Evolutionary conservation across 2,329 filamentous ascomycete genomes (phyloP).

Genomic region (Venturia pyrina): DNA sequence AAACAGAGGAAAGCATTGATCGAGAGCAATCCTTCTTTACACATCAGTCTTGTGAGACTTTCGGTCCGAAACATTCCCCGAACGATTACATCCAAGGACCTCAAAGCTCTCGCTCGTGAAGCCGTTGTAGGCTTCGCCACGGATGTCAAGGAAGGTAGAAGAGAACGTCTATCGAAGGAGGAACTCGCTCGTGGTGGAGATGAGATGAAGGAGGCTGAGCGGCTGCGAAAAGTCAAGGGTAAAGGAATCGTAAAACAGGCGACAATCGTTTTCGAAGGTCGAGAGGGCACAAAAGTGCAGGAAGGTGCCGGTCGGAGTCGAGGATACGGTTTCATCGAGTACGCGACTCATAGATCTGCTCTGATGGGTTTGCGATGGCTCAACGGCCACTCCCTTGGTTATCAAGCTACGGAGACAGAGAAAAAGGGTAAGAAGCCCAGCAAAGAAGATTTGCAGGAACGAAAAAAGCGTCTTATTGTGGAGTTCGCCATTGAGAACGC

Average conservation of each 20-base stretch:
- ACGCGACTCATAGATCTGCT: constrained; percentile 84
- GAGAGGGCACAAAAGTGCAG: constrained; percentile 71
- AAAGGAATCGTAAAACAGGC: constrained; percentile 86
- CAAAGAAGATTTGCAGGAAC: constrained; percentile 47
- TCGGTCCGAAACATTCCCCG: constrained; percentile 86
- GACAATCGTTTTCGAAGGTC: constrained; percentile 88
- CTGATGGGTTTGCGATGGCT: constrained; percentile 92
- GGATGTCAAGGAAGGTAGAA: constrained; percentile 70
- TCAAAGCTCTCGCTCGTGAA: constrained; percentile 83
- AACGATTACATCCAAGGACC: constrained; percentile 70
- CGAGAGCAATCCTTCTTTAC: constrained; percentile 79
- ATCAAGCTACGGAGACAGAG: constrained; percentile 37
- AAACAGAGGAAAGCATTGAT: constrained; percentile 85
- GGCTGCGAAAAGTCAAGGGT: constrained; percentile 66
- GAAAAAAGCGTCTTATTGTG: constrained; percentile 81
- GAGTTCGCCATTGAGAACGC: constrained; percentile 98
- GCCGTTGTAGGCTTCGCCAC: constrained; percentile 91
- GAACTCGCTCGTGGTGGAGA: constrained; percentile 72
- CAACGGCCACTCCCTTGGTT: constrained; percentile 61
- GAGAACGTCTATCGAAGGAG: constrained; percentile 77
- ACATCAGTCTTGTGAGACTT: constrained; percentile 80
- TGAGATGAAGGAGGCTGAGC: constrained; percentile 72
- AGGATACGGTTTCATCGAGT: constrained; percentile 97
- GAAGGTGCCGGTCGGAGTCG: constrained; percentile 72
- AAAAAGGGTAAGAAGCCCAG: constrained; percentile 28